Evolutionary conservation across 2,329 filamentous ascomycete genomes (phyloP), one percentile per base, ranked within the genome.

Genomic region (Xylaria sp.): DNA sequence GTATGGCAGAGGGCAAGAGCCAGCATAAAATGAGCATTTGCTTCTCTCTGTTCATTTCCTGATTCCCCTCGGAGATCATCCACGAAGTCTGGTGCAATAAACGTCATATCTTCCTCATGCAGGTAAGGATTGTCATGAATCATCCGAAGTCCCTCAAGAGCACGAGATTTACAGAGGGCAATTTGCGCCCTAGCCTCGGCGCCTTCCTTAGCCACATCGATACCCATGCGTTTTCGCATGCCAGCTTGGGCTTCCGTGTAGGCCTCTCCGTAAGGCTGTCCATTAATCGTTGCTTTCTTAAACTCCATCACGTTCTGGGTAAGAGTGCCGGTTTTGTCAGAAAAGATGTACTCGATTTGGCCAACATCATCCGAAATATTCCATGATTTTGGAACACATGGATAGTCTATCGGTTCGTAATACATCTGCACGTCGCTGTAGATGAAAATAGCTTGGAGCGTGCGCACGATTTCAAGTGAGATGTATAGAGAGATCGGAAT

Each of bases 291-390:
- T 64, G 92, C 94, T 81, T 99, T 99, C 81, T 98, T 99, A 88
- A 98, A 99, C 79, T 99, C 97, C 96, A 97, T 97, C 61, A 97
- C 92, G 78, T 97, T 97, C 76, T 97, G 93, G 0, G 93, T 97
- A 71, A 97, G 82, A 2, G 93, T 97, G 67, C 93, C 93, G 0
- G 93, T 97, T 82, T 97, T 97, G 84, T 97, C 93, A 0, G 93
- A 98, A 81, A 99, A 99, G 73, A 99, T 97, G 83, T 98, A 99
- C 81, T 98, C 96, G 70, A 99, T 97, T 81, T 99, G 96, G 12
- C 96, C 96, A 55, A 99, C 86, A 75, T 99, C 97, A 77, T 99
- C 96, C 0, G 95, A 98, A 59, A 99, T 98, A 78, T 98, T 99
- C 96, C 96, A 99, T 0, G 94, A 94, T 78, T 98, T 98, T 4